Evolutionary conservation across 2,329 filamentous ascomycete genomes (phyloP), one percentile per base, ranked within the genome.

Genomic region (Pyricularia sp.): DNA sequence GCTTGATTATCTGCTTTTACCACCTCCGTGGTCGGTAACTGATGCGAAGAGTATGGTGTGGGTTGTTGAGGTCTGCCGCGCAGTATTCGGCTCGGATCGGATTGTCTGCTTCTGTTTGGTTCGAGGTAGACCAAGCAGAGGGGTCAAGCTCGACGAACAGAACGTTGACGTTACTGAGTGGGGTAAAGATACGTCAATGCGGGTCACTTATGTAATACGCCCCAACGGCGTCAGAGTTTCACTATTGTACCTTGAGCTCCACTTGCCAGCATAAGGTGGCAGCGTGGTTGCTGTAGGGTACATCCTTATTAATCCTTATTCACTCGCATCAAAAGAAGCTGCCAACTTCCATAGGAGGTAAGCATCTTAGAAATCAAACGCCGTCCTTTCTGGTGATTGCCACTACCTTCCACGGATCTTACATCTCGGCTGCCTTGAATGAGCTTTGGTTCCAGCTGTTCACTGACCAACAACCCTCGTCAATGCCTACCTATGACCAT

Each of bases 1-100:
- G 82, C 76, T 84, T 83, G 79, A 75, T 33, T 59, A 28, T 28
- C 55, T 59, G 55, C 28, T 28, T 59, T 59, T 10, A 59, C 55
- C 55, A 59, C 55, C 19, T 59, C 55, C 55, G 55, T 59, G 55
- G 55, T 59, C 26, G 55, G 55, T 26, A 30, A 30, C 55, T 59
- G 10, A 28, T 28, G 55, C 55, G 24, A 59, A 59, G 24, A 19
- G 55, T 59, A 28, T 28, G 30, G 55, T 8, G 7, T 26, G 30
- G 55, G 22, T 59, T 59, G 24, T 28, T 59, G 55, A 59, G 26
- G 55, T 28, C 55, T 28, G 55, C 55, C 55, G 55, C 55, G 55
- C 55, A 28, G 55, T 49, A 59, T 59, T 28, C 55, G 55, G 55
- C 55, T 59, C 24, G 26, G 19, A 59, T 59, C 2, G n/a, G 53